phyloP scores from a whole-genome alignment of 2,329 filamentous ascomycete genomes.

The Westerdykella ornata region DNA sequence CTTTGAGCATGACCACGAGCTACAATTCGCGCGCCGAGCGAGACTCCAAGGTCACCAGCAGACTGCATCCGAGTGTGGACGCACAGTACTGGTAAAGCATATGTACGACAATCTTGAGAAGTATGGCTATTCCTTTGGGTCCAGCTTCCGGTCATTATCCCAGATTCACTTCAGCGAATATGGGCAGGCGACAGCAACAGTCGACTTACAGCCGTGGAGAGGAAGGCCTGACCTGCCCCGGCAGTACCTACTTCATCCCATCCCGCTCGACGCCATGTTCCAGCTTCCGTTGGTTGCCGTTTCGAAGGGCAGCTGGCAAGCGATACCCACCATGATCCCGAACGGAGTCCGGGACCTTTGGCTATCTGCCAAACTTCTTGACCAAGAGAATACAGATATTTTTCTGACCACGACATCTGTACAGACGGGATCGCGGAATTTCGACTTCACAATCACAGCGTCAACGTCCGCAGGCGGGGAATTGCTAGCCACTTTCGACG shows the following conservation, averaged over 20 bases:
- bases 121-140: conserved; percentile 3
- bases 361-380: conserved; percentile 1
- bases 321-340: conserved; percentile 1
- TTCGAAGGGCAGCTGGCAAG: not conserved
- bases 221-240: not conserved
- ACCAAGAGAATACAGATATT: not conserved
- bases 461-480: not conserved
- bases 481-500: not conserved
- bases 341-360: conserved; percentile 1
- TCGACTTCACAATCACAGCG: not conserved
- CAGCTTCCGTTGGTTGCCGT: conserved; percentile 2
- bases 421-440: not conserved
- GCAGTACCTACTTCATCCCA: conserved; percentile 3
- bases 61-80: not conserved
- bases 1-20: no score
- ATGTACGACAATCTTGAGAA: not conserved
- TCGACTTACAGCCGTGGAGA: not conserved
- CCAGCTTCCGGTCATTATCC: conserved; percentile 1
- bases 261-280: conserved; percentile 3
- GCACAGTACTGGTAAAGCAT: no score
- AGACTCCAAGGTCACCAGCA: not conserved
- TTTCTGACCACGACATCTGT: not conserved
- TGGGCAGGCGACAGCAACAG: not conserved
- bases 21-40: no score
- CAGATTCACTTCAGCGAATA: not conserved